Evolutionary conservation across 2,329 filamentous ascomycete species (phyloP).

Genomic region (Torrubiella hemipterigena): DNA sequence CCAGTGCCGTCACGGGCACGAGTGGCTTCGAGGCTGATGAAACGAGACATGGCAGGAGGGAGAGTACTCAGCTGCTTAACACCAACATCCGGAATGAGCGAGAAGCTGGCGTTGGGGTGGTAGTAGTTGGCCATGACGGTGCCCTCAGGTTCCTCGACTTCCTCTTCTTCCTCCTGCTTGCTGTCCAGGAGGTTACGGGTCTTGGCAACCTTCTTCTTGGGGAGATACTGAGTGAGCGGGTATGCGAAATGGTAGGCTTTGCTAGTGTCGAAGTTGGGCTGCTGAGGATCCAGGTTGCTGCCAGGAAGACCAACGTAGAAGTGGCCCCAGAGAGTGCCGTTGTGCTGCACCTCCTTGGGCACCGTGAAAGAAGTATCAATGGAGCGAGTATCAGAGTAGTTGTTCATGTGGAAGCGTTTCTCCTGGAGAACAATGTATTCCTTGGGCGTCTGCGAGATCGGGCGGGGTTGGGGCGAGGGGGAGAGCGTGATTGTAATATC

Average conservation of each 20-base stretch:
- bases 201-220: slow-evolving; percentile 83
- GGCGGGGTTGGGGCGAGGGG: slow-evolving; percentile 55
- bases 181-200: slow-evolving; percentile 71
- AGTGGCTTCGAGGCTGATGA: slow-evolving; percentile 65
- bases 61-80: slow-evolving; percentile 53
- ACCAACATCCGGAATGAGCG: slow-evolving; percentile 72
- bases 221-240: slow-evolving; percentile 78
- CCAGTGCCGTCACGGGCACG: slow-evolving; percentile 74
- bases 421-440: slow-evolving; percentile 69
- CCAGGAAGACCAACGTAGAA: slow-evolving; percentile 78
- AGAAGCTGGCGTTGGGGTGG: slow-evolving; percentile 86
- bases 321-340: slow-evolving; percentile 89
- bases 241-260: slow-evolving; percentile 75
- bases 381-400: slow-evolving; percentile 66
- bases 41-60: slow-evolving; percentile 65
- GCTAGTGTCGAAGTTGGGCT: slow-evolving; percentile 57
- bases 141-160: slow-evolving; percentile 41
- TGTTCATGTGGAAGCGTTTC: slow-evolving; percentile 65
- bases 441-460: slow-evolving; percentile 51
- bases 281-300: slow-evolving; percentile 61
- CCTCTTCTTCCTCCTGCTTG: slow-evolving; percentile 27
- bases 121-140: slow-evolving; percentile 79
- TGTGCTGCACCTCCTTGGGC: slow-evolving; percentile 71
- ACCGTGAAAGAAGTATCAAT: slow-evolving; percentile 68
- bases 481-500: slow-evolving; percentile 83